phyloP scores from a whole-genome alignment of 768 basidiomycete species.

The Boletus speciosus region DNA sequence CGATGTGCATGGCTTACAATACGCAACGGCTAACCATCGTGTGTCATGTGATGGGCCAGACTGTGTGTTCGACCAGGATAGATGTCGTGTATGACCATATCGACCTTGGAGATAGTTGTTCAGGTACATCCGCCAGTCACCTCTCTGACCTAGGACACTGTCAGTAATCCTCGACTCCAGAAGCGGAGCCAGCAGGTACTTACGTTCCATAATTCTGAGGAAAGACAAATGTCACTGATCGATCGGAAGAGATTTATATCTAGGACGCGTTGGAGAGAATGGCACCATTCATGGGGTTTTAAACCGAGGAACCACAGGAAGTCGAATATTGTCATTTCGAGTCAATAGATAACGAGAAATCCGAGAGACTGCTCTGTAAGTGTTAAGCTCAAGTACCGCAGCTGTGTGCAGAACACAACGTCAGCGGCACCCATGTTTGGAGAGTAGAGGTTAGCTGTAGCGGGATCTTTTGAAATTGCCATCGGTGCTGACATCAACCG shows the following conservation, averaged over 20 bases:
- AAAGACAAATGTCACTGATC: not conserved
- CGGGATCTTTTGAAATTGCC: slow-evolving; percentile 10
- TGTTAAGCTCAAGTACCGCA: slow-evolving; percentile 14
- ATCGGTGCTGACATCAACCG: slow-evolving; percentile 22
- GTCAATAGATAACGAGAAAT: slow-evolving; percentile 24
- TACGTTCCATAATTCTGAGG: slow-evolving; percentile 16
- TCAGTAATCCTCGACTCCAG: slow-evolving; percentile 2
- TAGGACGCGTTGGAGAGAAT: slow-evolving; percentile 5
- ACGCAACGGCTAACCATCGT: slow-evolving; percentile 24
- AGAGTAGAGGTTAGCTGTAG: slow-evolving; percentile 17
- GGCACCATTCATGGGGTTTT: slow-evolving; percentile 14
- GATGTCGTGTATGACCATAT: slow-evolving; percentile 27
- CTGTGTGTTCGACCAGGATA: slow-evolving; percentile 22
- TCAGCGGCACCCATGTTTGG: slow-evolving; percentile 18
- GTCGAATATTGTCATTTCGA: slow-evolving; percentile 19
- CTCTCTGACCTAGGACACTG: slow-evolving; percentile 13
- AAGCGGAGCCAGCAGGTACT: not conserved
- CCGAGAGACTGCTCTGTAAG: slow-evolving; percentile 6
- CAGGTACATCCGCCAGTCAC: slow-evolving; percentile 28
- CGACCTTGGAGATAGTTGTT: slow-evolving; percentile 32
- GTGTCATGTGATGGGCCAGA: slow-evolving; percentile 24
- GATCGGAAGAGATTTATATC: slow-evolving; percentile 7
- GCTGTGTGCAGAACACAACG: slow-evolving; percentile 12
- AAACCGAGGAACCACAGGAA: slow-evolving; percentile 26
- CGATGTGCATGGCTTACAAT: slow-evolving; percentile 16